Evolutionary conservation across 2,329 filamentous ascomycete genomes (phyloP), one percentile per base, ranked within the genome.

Genomic region (Domatiomyces catenatus): DNA sequence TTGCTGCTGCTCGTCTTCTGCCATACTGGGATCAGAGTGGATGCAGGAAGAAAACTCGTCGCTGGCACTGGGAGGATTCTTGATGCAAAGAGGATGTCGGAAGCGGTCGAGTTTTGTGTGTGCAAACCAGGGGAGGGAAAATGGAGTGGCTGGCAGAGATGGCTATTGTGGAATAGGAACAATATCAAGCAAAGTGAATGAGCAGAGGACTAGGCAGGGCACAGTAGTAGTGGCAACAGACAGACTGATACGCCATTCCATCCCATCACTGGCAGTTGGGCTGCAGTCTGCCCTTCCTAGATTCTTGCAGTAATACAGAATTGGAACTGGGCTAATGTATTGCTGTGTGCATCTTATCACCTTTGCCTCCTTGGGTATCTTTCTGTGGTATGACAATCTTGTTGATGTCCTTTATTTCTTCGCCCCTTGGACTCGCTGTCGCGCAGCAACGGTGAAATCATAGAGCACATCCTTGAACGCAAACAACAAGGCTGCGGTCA

Each of bases 381-480:
- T 15, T 15, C 10, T 15, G 15, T 39, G 15, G 32, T 15, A 4
- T 39, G 32, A 12, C 32, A 39, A 2, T 15, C 10, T 15, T 39
- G 15, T 39, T 15, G 15, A 5, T 15, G 32, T 1, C 10, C 32
- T 10, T 15, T 39, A 39, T 39, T 39, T 39, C 32, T 39, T 39
- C 10, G 12, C 8, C 5, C 32, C 15, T 39, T 39, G 32, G 32
- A 39, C 10, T 15, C 32, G 32, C 32, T 39, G 32, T 39, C 32
- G 32, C 12, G 32, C 32, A 39, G 32, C 32, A 12, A 61, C 48
- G 17, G 56, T 61, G 50, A 53, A 47, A 43, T 87, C 85, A 65
- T 96, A 98, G 5, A 98, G 76, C 5, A 87, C 86, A 65, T 98
- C 92, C 75, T 98, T 98, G 73, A 98, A 95, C 1, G 89, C 92